Evolutionary conservation across 306 rosid species (phyloP).

Genomic region (Coriaria nepalensis): DNA sequence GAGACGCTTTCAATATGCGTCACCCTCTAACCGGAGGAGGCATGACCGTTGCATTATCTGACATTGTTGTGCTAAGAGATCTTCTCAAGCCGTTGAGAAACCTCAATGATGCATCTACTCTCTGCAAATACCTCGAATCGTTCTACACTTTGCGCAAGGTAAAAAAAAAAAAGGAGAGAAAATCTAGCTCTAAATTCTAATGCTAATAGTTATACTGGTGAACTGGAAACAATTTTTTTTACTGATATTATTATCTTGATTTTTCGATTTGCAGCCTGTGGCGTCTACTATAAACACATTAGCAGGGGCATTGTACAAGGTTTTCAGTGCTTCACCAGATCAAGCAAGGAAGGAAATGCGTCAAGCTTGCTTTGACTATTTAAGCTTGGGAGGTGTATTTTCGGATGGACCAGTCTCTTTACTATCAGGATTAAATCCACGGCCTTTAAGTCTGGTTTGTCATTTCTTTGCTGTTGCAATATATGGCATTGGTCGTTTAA

Average conservation of each 20-base stretch:
- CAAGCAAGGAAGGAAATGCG: slow-evolving; percentile 95
- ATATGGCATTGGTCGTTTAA: slow-evolving; percentile 50
- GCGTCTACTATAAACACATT: slow-evolving; percentile 87
- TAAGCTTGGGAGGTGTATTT: slow-evolving; percentile 81
- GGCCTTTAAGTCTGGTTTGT: slow-evolving; percentile 41
- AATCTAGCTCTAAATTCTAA: too few relatives aligned
- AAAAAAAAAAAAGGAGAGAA: not conserved
- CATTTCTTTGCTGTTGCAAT: slow-evolving; percentile 60
- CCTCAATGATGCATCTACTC: slow-evolving; percentile 59
- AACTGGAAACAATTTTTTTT: too few relatives aligned
- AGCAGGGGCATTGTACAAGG: slow-evolving; percentile 93
- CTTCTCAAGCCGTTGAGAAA: slow-evolving; percentile 66
- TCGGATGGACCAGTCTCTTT: slow-evolving; percentile 72
- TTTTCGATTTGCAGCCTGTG: slow-evolving; percentile 53
- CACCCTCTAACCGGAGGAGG: slow-evolving; percentile 97
- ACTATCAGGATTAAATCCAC: slow-evolving; percentile 71
- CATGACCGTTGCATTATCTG: slow-evolving; percentile 91
- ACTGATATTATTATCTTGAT: too few relatives aligned
- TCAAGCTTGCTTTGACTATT: slow-evolving; percentile 93
- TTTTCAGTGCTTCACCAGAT: slow-evolving; percentile 83
- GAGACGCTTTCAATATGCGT: slow-evolving; percentile 98
- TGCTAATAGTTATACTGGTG: too few relatives aligned
- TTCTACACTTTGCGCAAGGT: slow-evolving; percentile 85
- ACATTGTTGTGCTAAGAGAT: slow-evolving; percentile 71
- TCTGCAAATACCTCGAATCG: slow-evolving; percentile 80